phyloP scores from a whole-genome alignment of 2,329 filamentous ascomycete species.

The Zymoseptoria tritici region DNA sequence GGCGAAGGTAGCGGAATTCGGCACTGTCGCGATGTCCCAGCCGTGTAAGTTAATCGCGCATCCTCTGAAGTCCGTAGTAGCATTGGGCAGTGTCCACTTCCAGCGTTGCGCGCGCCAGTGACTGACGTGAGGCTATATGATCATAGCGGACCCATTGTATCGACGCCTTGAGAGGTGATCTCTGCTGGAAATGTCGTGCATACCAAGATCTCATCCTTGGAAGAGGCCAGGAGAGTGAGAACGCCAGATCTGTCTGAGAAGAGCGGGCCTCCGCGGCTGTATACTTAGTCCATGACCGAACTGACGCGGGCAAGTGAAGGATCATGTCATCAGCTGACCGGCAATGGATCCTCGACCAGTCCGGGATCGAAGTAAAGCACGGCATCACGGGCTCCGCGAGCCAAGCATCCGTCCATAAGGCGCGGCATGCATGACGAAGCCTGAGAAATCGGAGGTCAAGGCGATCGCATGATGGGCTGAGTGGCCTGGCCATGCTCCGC shows the following conservation, averaged over 20 bases:
- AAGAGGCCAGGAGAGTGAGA: not conserved
- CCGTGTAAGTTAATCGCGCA: constrained; percentile 73
- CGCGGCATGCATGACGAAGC: not conserved
- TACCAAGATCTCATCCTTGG: constrained; percentile 26
- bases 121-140: constrained; percentile 7
- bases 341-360: not conserved
- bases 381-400: not conserved
- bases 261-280: not conserved
- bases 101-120: constrained; percentile 62
- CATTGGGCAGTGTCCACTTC: constrained; percentile 52
- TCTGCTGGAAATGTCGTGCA: constrained; percentile 23
- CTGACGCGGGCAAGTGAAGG: not conserved
- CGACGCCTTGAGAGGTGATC: constrained; percentile 15
- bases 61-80: constrained; percentile 52
- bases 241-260: not conserved
- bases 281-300: not conserved
- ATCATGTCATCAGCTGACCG: not conserved
- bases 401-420: not conserved
- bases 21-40: constrained; percentile 59
- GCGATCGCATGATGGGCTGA: not conserved
- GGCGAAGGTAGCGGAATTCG: constrained; percentile 23
- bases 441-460: not conserved
- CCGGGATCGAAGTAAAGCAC: not conserved
- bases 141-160: constrained; percentile 4
- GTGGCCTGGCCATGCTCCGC: not conserved